Percentiles rank a stretch among this genome's conserved stretches.
Conservation (phyloP, 2,329 filamentous ascomycete genomes). For the Trichoderma aggressivum region DNA sequence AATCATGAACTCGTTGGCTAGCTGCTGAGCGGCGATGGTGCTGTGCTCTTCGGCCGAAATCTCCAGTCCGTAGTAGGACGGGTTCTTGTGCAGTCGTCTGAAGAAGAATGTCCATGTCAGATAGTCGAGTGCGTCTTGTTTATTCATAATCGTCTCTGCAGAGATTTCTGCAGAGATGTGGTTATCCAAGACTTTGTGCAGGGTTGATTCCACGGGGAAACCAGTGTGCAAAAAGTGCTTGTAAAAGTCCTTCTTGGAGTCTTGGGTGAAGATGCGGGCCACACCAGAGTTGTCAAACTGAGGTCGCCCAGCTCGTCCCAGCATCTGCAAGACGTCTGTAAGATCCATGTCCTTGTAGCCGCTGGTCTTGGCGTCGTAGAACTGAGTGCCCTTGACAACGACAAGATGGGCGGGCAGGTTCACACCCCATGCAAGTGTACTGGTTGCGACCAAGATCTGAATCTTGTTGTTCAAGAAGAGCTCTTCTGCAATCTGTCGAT, state of each 20-base stretch:
- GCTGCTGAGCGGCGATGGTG: constrained; percentile 75
- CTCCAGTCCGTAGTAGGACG: constrained; percentile 94
- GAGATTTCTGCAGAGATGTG: constrained; percentile 94
- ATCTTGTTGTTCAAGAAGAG: constrained; percentile 98
- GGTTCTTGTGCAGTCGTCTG: constrained; percentile 93
- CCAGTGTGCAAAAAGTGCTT: constrained; percentile 98
- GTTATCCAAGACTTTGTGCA: constrained; percentile 96
- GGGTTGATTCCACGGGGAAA: constrained; percentile 92
- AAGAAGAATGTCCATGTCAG: constrained; percentile 99
- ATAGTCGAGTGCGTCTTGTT: constrained; percentile 96
- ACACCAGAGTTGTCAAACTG: constrained; percentile 97
- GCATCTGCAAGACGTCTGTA: constrained; percentile 96
- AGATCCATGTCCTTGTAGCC: constrained; percentile 99
- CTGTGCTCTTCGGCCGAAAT: constrained; percentile 92
- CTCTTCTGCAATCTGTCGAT: constrained; percentile 87
- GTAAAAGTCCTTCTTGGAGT: constrained; percentile 98
- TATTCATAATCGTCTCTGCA: constrained; percentile 85
- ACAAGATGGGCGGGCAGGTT: constrained; percentile 96
- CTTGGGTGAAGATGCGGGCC: constrained; percentile 94
- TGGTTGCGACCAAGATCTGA: constrained; percentile 92
- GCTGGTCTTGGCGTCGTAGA: constrained; percentile 96
- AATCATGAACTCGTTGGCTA: constrained; percentile 93
- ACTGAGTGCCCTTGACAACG: constrained; percentile 97
- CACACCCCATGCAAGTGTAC: constrained; percentile 96
- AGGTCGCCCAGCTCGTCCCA: constrained; percentile 89